Conservation (phyloP, 2,329 filamentous ascomycete species). For the Colletotrichum sp. region DNA sequence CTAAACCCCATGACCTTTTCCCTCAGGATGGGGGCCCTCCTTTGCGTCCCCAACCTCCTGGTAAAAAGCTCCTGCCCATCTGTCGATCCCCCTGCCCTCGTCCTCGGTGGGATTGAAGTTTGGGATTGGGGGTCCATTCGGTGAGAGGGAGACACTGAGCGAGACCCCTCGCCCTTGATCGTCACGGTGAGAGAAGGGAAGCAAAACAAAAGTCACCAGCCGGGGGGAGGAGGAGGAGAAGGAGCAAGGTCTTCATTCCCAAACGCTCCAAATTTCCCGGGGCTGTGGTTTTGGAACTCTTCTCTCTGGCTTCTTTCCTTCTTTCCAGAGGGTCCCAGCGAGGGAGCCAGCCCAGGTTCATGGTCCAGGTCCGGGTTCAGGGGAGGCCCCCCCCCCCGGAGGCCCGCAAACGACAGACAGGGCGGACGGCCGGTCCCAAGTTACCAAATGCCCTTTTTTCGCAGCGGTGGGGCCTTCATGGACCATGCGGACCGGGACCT, state of each 20-base stretch:
- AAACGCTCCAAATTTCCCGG: conserved; percentile 20
- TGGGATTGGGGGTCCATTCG: neutral
- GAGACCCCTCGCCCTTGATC: neutral
- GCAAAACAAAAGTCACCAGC: neutral
- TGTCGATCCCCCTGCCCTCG: neutral
- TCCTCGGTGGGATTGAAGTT: neutral
- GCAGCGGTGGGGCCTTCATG: neutral
- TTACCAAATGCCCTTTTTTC: neutral
- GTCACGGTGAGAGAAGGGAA: neutral
- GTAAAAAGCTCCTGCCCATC: neutral
- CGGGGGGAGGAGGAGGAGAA: neutral
- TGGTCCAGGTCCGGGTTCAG: neutral
- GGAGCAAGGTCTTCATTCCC: neutral
- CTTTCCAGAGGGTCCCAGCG: neutral
- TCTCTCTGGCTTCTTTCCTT: neutral
- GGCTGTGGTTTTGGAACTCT: conserved; percentile 16
- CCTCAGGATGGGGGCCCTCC: neutral
- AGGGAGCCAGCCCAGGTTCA: neutral
- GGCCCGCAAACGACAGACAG: neutral
- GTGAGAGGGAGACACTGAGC: neutral
- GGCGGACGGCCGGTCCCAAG: neutral
- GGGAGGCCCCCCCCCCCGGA: neutral
- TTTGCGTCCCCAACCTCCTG: conserved; percentile 4
- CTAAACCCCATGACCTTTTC: neutral
- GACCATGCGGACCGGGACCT: neutral